Evolutionary conservation across 768 basidiomycete species (phyloP), one percentile per base, ranked within the genome.

Genomic region (Leccinellum rugosiceps): DNA sequence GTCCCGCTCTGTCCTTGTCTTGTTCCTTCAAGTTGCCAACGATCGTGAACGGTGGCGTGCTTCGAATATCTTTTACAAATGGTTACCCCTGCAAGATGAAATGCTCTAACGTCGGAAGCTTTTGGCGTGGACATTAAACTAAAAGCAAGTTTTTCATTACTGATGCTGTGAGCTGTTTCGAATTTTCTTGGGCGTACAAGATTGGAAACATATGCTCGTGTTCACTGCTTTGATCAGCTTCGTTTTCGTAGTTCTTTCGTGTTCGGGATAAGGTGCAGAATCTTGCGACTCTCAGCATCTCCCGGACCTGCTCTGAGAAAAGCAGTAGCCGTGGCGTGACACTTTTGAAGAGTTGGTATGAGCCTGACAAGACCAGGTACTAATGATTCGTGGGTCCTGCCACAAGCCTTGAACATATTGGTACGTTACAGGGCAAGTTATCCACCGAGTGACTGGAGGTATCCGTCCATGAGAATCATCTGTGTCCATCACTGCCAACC

Each of bases 341-440:
- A 3, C 2, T 19, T 32, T 57, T 28, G 65, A 64, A 14, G 43
- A n/a, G 60, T 25, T 62, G 64, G 25, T 69, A 44, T 26, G 5
- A 23, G 11, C 55, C 56, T 10, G 52, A 52, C 26, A 43, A 0
- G 35, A 30, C 56, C 63, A 15, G 57, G 59, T 25, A 62, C n/a
- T n/a, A n/a, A n/a, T 66, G 14, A 58, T 69, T 19, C 67, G 66
- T 48, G 66, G 66, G 3, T 64, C 66, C 14, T 68, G 59, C 21
- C 62, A 66, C 32, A 32, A 0, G 66, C n/a, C n/a, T n/a, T n/a
- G n/a, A n/a, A n/a, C n/a, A n/a, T 64, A 10, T 47, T 67, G 4
- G 64, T 30, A 59, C 4, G 61, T 61, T 64, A 67, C 9, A 25
- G 25, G 67, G 67, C 15, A 67, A 35, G 8, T 17, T 3, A 14